phyloP scores from a whole-genome alignment of 805 yeast genomes.

The Cephaloascus albidus region DNA sequence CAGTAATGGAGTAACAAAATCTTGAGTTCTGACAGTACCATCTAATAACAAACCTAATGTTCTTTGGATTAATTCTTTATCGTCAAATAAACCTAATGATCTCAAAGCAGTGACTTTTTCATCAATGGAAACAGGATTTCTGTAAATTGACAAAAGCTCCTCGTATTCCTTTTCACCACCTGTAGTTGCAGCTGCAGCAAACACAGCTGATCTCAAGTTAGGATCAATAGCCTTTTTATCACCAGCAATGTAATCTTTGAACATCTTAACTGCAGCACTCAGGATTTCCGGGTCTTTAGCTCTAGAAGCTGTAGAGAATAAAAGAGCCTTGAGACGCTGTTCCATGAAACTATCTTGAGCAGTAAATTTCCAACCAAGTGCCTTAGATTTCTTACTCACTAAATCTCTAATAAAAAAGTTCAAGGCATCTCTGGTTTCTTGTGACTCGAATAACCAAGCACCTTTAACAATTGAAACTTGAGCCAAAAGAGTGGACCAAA shows the following conservation, averaged over 20 bases:
- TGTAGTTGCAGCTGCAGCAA: conserved; percentile 51
- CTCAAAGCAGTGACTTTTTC: conserved; percentile 65
- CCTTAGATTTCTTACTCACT: conserved; percentile 40
- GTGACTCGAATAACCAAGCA: conserved; percentile 48
- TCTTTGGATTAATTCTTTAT: conserved; percentile 41
- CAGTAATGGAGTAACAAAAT: conserved; percentile 66
- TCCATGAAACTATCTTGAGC: conserved; percentile 46
- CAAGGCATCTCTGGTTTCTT: conserved; percentile 36
- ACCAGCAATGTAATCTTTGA: conserved; percentile 47
- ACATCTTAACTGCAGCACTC: conserved; percentile 38
- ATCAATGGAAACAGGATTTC: conserved; percentile 50
- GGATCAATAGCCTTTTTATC: conserved; percentile 66
- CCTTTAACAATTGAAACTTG: conserved; percentile 38
- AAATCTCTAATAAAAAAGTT: conserved; percentile 44
- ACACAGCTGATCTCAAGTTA: conserved; percentile 59
- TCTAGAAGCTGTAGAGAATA: conserved; percentile 52
- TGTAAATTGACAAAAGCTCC: conserved; percentile 48
- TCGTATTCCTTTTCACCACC: conserved; percentile 62
- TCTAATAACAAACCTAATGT: conserved; percentile 48
- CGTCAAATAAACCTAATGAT: conserved; percentile 56
- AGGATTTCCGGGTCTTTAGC: conserved; percentile 38
- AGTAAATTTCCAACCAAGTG: conserved; percentile 58
- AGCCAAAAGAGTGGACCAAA: conserved; percentile 53
- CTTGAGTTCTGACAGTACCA: conserved; percentile 58
- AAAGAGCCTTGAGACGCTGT: conserved; percentile 57